Evolutionary conservation across 2,329 filamentous ascomycete species (phyloP).

Genomic region (Phaeosphaeriaceae sp.): DNA sequence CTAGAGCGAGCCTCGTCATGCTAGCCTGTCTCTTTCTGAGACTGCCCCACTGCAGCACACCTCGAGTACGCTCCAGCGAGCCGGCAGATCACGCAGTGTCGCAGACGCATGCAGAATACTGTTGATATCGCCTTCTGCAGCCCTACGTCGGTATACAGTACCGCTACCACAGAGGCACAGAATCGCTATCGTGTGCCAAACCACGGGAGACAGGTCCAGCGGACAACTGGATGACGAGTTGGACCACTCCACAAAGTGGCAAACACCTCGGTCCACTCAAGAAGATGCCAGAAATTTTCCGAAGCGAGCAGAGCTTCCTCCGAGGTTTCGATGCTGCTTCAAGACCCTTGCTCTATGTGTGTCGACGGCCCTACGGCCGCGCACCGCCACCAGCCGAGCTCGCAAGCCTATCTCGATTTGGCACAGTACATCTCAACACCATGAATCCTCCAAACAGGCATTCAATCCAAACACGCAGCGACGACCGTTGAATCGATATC

Average conservation of each 20-base stretch:
- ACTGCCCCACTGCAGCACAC: background rate
- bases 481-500: background rate
- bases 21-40: conserved; percentile 8
- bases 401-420: conserved; percentile 25
- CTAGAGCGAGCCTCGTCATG: conserved; percentile 21
- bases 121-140: conserved; percentile 26
- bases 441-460: conserved; percentile 21
- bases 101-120: conserved; percentile 5
- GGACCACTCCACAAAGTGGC: conserved; percentile 6
- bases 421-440: conserved; percentile 30
- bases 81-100: conserved; percentile 3
- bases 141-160: conserved; percentile 16
- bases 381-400: conserved; percentile 8
- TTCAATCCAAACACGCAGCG: conserved; percentile 11
- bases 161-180: background rate
- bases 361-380: conserved; percentile 7
- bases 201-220: background rate
- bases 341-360: conserved; percentile 1
- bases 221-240: background rate
- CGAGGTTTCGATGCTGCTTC: conserved; percentile 8
- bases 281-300: background rate
- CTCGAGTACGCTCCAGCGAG: background rate
- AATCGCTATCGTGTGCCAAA: background rate
- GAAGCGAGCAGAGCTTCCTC: conserved; percentile 3
- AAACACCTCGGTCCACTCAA: conserved; percentile 10